These are phyloP conservation scores for Adansonia rubrostipa DNA, from an alignment of 441 rosid genomes.

Conservation along the genomic window DNA sequence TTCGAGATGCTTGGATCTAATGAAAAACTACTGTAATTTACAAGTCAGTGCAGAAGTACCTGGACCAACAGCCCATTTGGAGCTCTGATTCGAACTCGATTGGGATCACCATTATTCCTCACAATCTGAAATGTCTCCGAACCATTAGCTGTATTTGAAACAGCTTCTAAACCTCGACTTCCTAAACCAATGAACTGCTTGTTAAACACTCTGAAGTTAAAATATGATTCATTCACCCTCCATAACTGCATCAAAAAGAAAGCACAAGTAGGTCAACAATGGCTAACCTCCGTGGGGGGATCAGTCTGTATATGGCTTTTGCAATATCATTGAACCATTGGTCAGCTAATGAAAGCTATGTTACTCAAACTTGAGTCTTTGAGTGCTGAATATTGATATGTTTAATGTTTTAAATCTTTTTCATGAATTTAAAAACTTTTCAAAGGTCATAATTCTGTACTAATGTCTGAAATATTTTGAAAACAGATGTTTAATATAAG, in stretches of 20 bases:
- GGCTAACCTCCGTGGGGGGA: no score
- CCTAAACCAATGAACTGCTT: conserved; percentile 37
- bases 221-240: conserved; percentile 42
- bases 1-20: neutral
- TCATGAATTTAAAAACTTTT: no score
- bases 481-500: no score
- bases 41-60: conserved; percentile 25
- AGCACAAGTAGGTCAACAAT: neutral
- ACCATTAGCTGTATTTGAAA: neutral
- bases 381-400: no score
- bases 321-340: neutral
- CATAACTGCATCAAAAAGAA: conserved; percentile 33
- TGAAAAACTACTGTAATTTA: neutral
- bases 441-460: no score
- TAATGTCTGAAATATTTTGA: no score
- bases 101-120: conserved; percentile 29
- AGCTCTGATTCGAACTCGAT: conserved; percentile 38
- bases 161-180: conserved; percentile 29
- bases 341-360: no score
- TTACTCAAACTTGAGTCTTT: no score
- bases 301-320: neutral
- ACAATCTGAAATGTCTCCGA: conserved; percentile 38
- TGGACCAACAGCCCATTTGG: conserved; percentile 41
- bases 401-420: no score
- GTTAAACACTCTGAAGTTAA: conserved; percentile 43